phyloP scores from a whole-genome alignment of 2,329 filamentous ascomycete species.

The Juglanconis sp. region DNA sequence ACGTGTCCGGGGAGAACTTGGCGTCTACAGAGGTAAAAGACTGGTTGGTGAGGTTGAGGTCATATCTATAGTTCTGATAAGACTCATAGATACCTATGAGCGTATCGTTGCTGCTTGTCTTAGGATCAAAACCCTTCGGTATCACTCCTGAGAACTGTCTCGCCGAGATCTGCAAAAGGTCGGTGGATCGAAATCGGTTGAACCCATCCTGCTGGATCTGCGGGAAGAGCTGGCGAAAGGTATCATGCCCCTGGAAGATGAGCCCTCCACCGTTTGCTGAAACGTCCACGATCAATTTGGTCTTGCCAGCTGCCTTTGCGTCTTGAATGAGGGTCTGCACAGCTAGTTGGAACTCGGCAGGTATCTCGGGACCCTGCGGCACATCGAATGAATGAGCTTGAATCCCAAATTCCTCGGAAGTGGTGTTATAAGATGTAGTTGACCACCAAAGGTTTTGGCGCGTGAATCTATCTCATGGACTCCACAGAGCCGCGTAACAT shows the following conservation, averaged over 20 bases:
- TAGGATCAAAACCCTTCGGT: slow-evolving; percentile 37
- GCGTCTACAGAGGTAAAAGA: slow-evolving; percentile 45
- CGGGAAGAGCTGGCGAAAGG: slow-evolving; percentile 54
- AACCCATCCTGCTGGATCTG: slow-evolving; percentile 38
- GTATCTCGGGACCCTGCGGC: slow-evolving; percentile 19
- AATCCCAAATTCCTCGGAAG: not conserved
- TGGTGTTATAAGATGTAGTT: no score
- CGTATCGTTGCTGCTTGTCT: slow-evolving; percentile 34
- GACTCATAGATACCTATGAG: slow-evolving; percentile 42
- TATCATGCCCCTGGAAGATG: slow-evolving; percentile 52
- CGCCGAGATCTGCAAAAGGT: slow-evolving; percentile 4
- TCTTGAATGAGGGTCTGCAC: slow-evolving; percentile 30
- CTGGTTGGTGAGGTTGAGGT: slow-evolving; percentile 43
- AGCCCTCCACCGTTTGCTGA: slow-evolving; percentile 54
- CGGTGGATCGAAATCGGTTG: slow-evolving; percentile 27
- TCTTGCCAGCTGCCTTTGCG: slow-evolving; percentile 46
- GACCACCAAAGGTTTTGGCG: not conserved
- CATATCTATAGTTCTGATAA: slow-evolving; percentile 45
- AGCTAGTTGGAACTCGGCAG: slow-evolving; percentile 29
- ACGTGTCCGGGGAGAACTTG: slow-evolving; percentile 34
- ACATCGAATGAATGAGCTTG: not conserved
- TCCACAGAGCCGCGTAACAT: not conserved
- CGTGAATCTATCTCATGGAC: not conserved
- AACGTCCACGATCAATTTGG: slow-evolving; percentile 54
- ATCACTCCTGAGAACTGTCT: slow-evolving; percentile 8